Percentiles rank a stretch among this genome's conserved stretches.
Conservation (phyloP, 2,329 filamentous ascomycete species). For the Myriosclerotinia scirpicola region DNA sequence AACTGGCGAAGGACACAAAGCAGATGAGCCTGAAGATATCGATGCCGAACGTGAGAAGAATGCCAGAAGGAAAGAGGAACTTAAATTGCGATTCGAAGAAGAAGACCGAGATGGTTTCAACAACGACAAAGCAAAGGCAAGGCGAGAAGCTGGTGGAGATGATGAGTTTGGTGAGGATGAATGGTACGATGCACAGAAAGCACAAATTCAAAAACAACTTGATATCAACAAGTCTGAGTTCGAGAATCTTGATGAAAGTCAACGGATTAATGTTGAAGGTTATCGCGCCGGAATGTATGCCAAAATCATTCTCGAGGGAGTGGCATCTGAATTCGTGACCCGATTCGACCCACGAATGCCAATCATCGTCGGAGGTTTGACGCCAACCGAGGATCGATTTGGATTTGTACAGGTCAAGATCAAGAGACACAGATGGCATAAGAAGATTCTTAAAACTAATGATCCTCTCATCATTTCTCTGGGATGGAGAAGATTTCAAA, state of each 20-base stretch:
- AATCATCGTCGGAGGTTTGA: constrained; percentile 86
- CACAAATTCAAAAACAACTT: constrained; percentile 88
- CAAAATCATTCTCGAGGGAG: constrained; percentile 82
- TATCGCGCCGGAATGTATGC: constrained; percentile 91
- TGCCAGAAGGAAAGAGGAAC: constrained; percentile 87
- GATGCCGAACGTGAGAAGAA: constrained; percentile 90
- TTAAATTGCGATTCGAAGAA: constrained; percentile 92
- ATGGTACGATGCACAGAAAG: constrained; percentile 98
- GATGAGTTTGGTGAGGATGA: constrained; percentile 93
- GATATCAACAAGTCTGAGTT: constrained; percentile 97
- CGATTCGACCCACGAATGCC: constrained; percentile 81
- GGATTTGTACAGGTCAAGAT: constrained; percentile 94
- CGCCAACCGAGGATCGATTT: constrained; percentile 91
- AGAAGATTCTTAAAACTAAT: constrained; percentile 97
- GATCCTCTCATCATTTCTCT: constrained; percentile 96
- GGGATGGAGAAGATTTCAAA: constrained; percentile 94
- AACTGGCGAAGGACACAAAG: constrained; percentile 62
- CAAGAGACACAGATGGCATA: constrained; percentile 98
- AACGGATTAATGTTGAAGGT: constrained; percentile 82
- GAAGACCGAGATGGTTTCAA: constrained; percentile 96
- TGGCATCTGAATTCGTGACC: constrained; percentile 85
- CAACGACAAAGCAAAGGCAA: constrained; percentile 80
- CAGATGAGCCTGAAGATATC: constrained; percentile 50
- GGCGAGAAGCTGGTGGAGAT: constrained; percentile 64
- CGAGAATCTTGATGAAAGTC: constrained; percentile 78